Evolutionary conservation across 2,329 filamentous ascomycete genomes (phyloP), one percentile per base, ranked within the genome.

Genomic region (Nigrospora sphaerica): DNA sequence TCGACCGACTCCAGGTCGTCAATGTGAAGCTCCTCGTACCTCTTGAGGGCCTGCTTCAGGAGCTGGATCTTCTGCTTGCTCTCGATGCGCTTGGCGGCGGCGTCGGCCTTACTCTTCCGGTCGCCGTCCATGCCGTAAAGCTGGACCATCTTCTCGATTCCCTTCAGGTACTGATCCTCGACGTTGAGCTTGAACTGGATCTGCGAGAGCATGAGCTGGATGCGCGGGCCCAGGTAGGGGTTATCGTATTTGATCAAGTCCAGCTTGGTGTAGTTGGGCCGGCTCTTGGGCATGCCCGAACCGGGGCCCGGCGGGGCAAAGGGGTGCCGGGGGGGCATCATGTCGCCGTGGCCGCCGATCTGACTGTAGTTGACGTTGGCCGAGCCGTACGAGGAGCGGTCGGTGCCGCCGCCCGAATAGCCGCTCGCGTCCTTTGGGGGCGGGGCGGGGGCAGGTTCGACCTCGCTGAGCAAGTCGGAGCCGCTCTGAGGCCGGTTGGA

Each of bases 161-260:
- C 93, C 62, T 95, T 95, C 55, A 97, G 90, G 69, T 98, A 98
- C 69, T 98, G 93, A 64, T 96, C 95, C 66, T 98, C 93, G 28
- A 98, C 93, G 55, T 93, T 95, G 51, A 98, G 79, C 72, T 98
- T 98, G 74, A 98, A 98, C 68, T 97, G 90, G 53, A 98, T 85
- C 67, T 98, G 93, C 41, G 93, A 95, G 61, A 98, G 75, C 93
- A 98, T 98, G 61, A 97, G 86, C 72, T 98, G 93, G 61, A 98
- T 98, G 56, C 95, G 90, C 50, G 93, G 92, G 32, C 93, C 93
- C 52, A 98, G 83, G 65, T 96, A 88, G 16, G 88, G 87, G 32
- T 91, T 96, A 64, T 98, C 93, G 70, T 95, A 95, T 81, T 97
- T 97, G 72, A 98, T 96, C 52, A 98, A 75, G 69, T 98, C 93